These are phyloP conservation scores for Solanum rostratum DNA, from an alignment of 257 asterid genomes.

Conservation along the genomic window DNA sequence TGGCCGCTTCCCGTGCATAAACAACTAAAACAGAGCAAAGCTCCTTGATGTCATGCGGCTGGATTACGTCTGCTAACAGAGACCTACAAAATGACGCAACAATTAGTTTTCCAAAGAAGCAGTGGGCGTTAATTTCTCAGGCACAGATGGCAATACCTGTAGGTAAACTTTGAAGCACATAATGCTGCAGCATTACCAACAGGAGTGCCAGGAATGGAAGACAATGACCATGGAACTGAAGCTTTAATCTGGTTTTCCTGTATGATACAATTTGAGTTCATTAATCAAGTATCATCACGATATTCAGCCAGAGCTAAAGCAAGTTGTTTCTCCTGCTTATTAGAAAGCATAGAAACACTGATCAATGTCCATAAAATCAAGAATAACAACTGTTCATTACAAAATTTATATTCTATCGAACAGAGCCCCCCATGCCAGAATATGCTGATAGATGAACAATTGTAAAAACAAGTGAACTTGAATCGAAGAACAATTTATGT, in stretches of 20 bases:
- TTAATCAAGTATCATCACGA: background rate
- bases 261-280: background rate
- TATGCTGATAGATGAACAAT: background rate
- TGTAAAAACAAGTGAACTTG: background rate
- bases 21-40: conserved; percentile 16
- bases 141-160: conserved; percentile 10
- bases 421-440: background rate
- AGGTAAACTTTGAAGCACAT: conserved; percentile 15
- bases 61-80: conserved; percentile 18
- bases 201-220: conserved; percentile 2
- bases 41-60: conserved; percentile 16
- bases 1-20: conserved; percentile 13
- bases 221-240: conserved; percentile 4
- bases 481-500: background rate
- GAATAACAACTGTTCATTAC: background rate
- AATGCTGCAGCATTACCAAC: conserved; percentile 7
- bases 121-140: background rate
- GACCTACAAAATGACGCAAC: conserved; percentile 13
- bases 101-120: conserved; percentile 1
- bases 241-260: conserved; percentile 8
- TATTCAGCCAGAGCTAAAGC: background rate
- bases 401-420: background rate
- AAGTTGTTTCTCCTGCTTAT: background rate
- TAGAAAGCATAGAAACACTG: background rate
- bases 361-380: background rate